These are phyloP conservation scores for Salix viminalis DNA, from an alignment of 345 rosid species.

Conservation along the genomic window DNA sequence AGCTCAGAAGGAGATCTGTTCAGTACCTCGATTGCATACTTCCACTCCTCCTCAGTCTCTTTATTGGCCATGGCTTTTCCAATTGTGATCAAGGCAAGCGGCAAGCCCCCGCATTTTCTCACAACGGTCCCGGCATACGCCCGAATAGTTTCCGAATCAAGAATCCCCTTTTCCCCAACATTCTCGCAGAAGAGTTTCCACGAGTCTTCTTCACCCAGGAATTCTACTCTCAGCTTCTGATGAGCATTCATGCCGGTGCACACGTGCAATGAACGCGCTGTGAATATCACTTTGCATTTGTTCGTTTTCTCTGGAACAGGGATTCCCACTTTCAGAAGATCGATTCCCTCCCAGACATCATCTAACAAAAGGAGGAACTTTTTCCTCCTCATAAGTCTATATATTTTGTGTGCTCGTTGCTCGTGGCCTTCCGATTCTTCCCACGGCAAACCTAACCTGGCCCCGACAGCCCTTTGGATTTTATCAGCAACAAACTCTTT, in stretches of 20 bases:
- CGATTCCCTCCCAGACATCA: constrained; percentile 45
- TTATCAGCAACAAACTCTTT: constrained; percentile 29
- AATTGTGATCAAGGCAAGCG: constrained; percentile 42
- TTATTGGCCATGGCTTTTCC: constrained; percentile 47
- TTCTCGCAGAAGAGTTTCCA: constrained; percentile 23
- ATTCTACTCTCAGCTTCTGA: constrained; percentile 15
- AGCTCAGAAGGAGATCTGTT: constrained; percentile 32
- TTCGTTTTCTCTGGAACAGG: constrained; percentile 35
- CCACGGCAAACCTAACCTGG: constrained; percentile 34
- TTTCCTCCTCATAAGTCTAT: constrained; percentile 22
- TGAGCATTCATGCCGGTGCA: constrained; percentile 24
- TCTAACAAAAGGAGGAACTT: constrained; percentile 36
- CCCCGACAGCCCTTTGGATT: constrained; percentile 34
- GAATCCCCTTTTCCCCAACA: constrained; percentile 21
- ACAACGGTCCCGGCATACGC: constrained; percentile 30
- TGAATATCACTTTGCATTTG: constrained; percentile 29
- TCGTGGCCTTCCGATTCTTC: constrained; percentile 30
- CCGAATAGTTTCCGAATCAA: constrained; percentile 26
- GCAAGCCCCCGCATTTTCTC: constrained; percentile 48
- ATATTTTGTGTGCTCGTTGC: constrained; percentile 27
- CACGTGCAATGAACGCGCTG: constrained; percentile 20
- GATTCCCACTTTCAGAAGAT: constrained; percentile 33
- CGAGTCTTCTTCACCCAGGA: constrained; percentile 19
- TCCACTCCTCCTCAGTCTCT: constrained; percentile 47
- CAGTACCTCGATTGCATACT: constrained; percentile 32